phyloP scores from a whole-genome alignment of 306 rosid species.

The Chamaecrista fasciculata region DNA sequence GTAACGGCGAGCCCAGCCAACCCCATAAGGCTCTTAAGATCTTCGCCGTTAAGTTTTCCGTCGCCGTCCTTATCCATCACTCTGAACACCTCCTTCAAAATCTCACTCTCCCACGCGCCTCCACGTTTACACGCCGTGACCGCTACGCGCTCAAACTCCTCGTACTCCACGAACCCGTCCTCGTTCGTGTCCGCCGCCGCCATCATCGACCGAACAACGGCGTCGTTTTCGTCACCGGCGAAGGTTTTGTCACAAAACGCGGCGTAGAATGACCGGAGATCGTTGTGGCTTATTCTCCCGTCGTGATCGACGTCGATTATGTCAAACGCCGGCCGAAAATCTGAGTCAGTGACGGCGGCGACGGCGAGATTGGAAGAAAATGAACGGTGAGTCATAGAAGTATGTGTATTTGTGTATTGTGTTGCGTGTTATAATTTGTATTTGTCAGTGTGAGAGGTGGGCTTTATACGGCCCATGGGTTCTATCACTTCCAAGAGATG shows the following conservation, averaged over 20 bases:
- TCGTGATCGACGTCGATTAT: slow-evolving; percentile 72
- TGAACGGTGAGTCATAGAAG: neutral
- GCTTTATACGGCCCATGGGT: no score
- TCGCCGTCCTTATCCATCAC: slow-evolving; percentile 88
- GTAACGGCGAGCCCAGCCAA: slow-evolving; percentile 57
- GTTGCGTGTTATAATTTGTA: no score
- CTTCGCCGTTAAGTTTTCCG: slow-evolving; percentile 69
- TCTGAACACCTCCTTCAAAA: slow-evolving; percentile 83
- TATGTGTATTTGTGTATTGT: no score
- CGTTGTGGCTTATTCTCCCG: slow-evolving; percentile 75
- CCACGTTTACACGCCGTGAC: slow-evolving; percentile 27
- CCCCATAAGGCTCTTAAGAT: slow-evolving; percentile 65
- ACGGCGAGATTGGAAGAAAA: neutral
- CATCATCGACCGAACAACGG: slow-evolving; percentile 59
- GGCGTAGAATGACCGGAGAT: slow-evolving; percentile 61
- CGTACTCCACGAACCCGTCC: slow-evolving; percentile 81
- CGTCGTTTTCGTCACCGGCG: slow-evolving; percentile 45
- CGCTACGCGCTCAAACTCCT: slow-evolving; percentile 78
- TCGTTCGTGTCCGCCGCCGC: slow-evolving; percentile 65
- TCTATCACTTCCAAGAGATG: no score
- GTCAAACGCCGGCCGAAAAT: slow-evolving; percentile 68
- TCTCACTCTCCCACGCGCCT: slow-evolving; percentile 28
- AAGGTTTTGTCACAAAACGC: slow-evolving; percentile 38
- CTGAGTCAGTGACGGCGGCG: neutral
- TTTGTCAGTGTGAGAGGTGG: no score